These are phyloP conservation scores for Tanacetum coccineum DNA, from an alignment of 129 eudicot species.

Conservation along the genomic window DNA sequence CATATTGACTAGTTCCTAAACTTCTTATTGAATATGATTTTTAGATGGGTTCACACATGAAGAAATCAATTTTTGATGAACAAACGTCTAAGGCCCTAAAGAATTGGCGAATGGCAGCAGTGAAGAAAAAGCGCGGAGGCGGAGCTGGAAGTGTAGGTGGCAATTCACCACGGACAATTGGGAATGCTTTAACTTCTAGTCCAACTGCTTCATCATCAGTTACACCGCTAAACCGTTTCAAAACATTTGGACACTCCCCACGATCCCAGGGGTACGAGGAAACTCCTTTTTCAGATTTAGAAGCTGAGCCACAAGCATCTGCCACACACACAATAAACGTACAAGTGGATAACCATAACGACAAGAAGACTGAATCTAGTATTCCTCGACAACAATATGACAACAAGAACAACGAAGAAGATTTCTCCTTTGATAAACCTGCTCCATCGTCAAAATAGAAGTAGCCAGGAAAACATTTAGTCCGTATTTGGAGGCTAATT, in stretches of 20 bases:
- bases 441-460: slow-evolving; percentile 14
- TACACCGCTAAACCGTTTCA: slow-evolving; percentile 62
- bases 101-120: slow-evolving; percentile 63
- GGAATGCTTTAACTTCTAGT: slow-evolving; percentile 27
- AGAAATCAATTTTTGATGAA: slow-evolving; percentile 74
- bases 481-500: slow-evolving; percentile 28
- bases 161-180: slow-evolving; percentile 34
- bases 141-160: slow-evolving; percentile 29
- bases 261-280: slow-evolving; percentile 34
- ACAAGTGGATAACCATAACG: slow-evolving; percentile 30
- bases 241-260: slow-evolving; percentile 63
- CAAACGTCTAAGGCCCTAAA: slow-evolving; percentile 67
- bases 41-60: slow-evolving; percentile 88
- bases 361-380: slow-evolving; percentile 27
- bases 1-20: background rate
- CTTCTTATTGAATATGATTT: background rate
- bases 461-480: slow-evolving; percentile 9
- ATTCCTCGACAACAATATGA: slow-evolving; percentile 24
- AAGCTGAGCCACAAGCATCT: slow-evolving; percentile 36
- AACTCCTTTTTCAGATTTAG: slow-evolving; percentile 33
- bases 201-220: slow-evolving; percentile 38
- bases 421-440: slow-evolving; percentile 60
- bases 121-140: slow-evolving; percentile 46
- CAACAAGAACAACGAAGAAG: slow-evolving; percentile 37
- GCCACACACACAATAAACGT: slow-evolving; percentile 36